Base-by-base conservation (phyloP, 2,329 filamentous ascomycete genomes). In the Epichloe brachyelytri region DNA sequence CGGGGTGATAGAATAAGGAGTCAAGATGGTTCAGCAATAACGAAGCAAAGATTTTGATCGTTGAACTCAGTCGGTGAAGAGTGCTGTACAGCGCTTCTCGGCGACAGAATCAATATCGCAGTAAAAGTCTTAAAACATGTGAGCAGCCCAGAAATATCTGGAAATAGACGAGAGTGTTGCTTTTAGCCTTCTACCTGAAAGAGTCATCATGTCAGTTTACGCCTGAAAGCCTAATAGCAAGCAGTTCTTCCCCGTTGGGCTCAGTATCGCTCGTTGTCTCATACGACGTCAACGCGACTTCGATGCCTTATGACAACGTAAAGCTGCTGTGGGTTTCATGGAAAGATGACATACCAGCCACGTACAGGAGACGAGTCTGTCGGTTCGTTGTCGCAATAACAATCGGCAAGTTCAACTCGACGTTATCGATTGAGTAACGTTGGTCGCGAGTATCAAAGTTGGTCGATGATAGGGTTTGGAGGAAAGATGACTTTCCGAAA, bases 201-300 rank as follows among this genome's bases (percentile, higher is more conserved):
- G 12, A 44, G 17, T 17, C 12, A n/a, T 47, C 34, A 48, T 36
- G 51, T 43, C 14, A 33, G 43, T 53, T 50, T 46, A 47, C 51
- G 51, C 51, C 47, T 50, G 33, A 53, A 46, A 34, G 51, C 51
- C 51, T 38, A 39, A 49, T 43, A n/a, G 30, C 17, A 37, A 43
- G 33, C 43, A 43, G 5, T 43, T 15, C 2, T 41, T 19, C 19
- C 5, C 12, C 43, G 10, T 49, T 33, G 38, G 43, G 51, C 47
- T 33, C 44, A 50, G 19, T 33, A 19, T 38, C 17, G 30, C 40
- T 38, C 15, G 30, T 45, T 46, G 20, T 46, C 45, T 38, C 34
- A 38, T 17, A 45, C 36, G 14, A n/a, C 41, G 17, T 37, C 41
- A 40, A 17, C 10, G 26, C n/a, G 36, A 41, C 36, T 19, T 17